Evolutionary conservation across 306 rosid genomes (phyloP).

Genomic region (Quercus suber): DNA sequence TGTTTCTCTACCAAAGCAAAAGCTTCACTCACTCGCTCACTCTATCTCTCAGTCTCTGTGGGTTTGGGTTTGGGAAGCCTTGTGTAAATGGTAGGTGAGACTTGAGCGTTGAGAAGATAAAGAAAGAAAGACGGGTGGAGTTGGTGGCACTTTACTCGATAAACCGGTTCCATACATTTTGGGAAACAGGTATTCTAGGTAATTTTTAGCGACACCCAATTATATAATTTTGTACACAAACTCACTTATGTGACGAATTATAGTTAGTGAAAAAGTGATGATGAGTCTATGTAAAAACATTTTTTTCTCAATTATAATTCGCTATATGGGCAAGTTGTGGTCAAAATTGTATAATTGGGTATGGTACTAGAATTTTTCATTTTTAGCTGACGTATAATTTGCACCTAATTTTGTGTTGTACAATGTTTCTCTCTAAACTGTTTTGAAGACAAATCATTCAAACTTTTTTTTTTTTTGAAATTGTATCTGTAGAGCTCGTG

Average conservation of each 20-base stretch:
- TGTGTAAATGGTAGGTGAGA: background rate
- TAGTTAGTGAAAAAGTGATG: too few relatives aligned
- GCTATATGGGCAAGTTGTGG: too few relatives aligned
- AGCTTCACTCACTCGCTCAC: background rate
- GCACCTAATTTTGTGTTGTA: too few relatives aligned
- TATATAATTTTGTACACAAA: too few relatives aligned
- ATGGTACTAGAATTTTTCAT: too few relatives aligned
- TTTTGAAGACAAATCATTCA: too few relatives aligned
- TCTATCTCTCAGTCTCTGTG: background rate
- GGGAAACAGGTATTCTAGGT: too few relatives aligned
- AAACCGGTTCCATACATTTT: conserved; percentile 2
- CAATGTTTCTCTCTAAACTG: too few relatives aligned
- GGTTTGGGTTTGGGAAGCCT: background rate
- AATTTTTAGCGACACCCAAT: rapidly evolving
- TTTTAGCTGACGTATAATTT: background rate
- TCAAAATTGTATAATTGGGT: too few relatives aligned
- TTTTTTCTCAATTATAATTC: rapidly evolving
- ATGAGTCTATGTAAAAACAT: too few relatives aligned
- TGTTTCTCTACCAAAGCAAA: background rate
- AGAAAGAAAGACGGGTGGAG: background rate
- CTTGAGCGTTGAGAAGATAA: background rate
- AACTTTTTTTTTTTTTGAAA: too few relatives aligned
- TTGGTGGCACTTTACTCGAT: background rate
- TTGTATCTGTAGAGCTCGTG: too few relatives aligned
- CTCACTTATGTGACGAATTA: rapidly evolving